Evolutionary conservation across 108 stramenopile species (phyloP), one percentile per base, ranked within the genome.

Genomic region (Discostella stelligeroides): DNA sequence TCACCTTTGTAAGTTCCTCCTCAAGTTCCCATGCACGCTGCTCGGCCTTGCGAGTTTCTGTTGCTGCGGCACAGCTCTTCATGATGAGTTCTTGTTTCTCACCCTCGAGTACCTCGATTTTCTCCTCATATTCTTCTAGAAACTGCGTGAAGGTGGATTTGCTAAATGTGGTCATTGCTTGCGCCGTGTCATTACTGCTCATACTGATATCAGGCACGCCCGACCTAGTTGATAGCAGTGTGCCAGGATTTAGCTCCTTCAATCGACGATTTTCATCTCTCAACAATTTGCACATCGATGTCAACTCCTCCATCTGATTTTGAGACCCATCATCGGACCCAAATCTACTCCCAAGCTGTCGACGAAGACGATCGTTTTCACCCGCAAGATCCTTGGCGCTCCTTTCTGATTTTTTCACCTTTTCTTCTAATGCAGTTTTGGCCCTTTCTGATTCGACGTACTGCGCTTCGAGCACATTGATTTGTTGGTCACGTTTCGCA

Each of bases 21-120:
- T 95, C 86, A 7, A 84, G 61, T 51, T 88, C 81, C 87, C 87
- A 90, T 15, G 88, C 76, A 21, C 87, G 79, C 51, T 83, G 71
- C 50, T 90, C 88, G 27, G 90, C 89, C 62, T 88, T 91, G 24
- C 88, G 84, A 15, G 83, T 81, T 30, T 92, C 90, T 24, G 85
- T 83, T 11, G 80, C 68, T 12, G 86, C 85, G 12, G 93, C 85
- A 25, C 89, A 86, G 55, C 90, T 86, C 51, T 82, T 86, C 93
- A 94, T 92, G 13, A 94, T 70, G 11, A 94, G 79, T 34, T 90
- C 86, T 2, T 90, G 82, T 58, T 92, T 94, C 63, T 94, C 93
- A 50, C 86, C 86, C 45, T 86, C 87, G 56, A 94, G 47, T 28
- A 69, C 63, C 29, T 82, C 70, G 23, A 92, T 86, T 17, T 60